phyloP scores from a whole-genome alignment of 805 yeast genomes.

The Saccharomycopsis microspora region DNA sequence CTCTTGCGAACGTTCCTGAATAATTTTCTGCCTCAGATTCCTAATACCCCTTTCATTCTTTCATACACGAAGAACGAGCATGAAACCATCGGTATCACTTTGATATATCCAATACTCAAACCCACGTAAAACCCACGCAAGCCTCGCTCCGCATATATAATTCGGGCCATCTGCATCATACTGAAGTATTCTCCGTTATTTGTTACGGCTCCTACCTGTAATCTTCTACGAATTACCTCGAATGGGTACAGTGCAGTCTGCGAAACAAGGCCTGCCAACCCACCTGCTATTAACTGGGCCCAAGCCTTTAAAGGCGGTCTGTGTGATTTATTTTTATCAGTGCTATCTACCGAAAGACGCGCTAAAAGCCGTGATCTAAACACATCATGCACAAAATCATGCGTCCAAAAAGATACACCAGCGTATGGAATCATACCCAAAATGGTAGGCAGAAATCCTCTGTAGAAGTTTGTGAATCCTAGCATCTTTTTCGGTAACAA shows the following conservation, averaged over 20 bases:
- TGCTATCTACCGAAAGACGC: slow-evolving; percentile 33
- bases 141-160: slow-evolving; percentile 67
- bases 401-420: slow-evolving; percentile 92
- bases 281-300: slow-evolving; percentile 94
- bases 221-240: slow-evolving; percentile 85
- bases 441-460: slow-evolving; percentile 91
- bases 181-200: slow-evolving; percentile 45
- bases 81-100: slow-evolving; percentile 95
- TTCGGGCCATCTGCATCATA: slow-evolving; percentile 40
- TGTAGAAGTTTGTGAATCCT: slow-evolving; percentile 59
- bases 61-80: slow-evolving; percentile 94
- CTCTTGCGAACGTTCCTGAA: no score
- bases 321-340: slow-evolving; percentile 16
- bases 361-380: slow-evolving; percentile 52
- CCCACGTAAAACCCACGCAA: slow-evolving; percentile 88
- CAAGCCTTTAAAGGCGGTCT: slow-evolving; percentile 69
- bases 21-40: slow-evolving; percentile 32
- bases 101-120: slow-evolving; percentile 85
- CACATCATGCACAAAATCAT: slow-evolving; percentile 81
- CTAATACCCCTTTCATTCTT: slow-evolving; percentile 59
- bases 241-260: slow-evolving; percentile 97
- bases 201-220: slow-evolving; percentile 86
- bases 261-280: slow-evolving; percentile 87
- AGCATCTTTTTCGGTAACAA: slow-evolving; percentile 15
- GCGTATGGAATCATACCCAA: slow-evolving; percentile 97